Conservation (phyloP, 371 early-diverging fungal genomes). For the Mortierella sp. region DNA sequence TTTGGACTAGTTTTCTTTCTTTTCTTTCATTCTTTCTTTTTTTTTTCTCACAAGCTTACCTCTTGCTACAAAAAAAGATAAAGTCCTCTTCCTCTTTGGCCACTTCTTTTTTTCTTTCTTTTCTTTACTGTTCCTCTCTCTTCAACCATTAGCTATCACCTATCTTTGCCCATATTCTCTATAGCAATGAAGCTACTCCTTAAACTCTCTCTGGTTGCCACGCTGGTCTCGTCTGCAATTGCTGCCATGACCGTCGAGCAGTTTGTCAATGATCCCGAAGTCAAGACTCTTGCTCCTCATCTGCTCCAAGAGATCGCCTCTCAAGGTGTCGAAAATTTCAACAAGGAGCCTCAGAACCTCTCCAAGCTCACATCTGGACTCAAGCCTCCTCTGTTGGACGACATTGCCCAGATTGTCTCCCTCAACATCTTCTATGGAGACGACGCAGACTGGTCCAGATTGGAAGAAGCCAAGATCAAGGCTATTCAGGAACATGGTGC, state of each 20-base stretch:
- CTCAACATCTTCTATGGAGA: constrained; percentile 23
- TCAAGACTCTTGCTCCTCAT: constrained; percentile 33
- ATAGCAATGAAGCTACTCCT: constrained; percentile 43
- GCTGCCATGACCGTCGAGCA: constrained; percentile 21
- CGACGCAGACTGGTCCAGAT: constrained; percentile 47
- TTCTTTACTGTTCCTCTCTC: neutral
- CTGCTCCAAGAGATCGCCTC: constrained; percentile 38
- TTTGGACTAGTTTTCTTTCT: neutral
- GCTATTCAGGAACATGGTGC: constrained; percentile 36
- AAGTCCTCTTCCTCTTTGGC: constrained; percentile 3
- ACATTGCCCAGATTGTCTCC: constrained; percentile 42
- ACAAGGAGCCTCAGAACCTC: constrained; percentile 1
- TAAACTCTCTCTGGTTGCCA: constrained; percentile 37
- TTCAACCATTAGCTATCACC: neutral
- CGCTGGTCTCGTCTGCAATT: constrained; percentile 30
- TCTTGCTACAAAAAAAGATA: neutral
- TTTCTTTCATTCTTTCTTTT: no score
- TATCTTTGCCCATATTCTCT: neutral
- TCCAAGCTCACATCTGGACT: constrained; percentile 8
- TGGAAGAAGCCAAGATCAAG: constrained; percentile 44
- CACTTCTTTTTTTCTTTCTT: constrained; percentile 3
- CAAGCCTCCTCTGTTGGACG: constrained; percentile 34
- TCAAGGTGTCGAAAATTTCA: constrained; percentile 26
- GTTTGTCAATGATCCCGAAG: constrained; percentile 23
- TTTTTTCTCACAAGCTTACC: neutral